A percentile compares a stretch with the other conserved stretches of the same genome.
Evolutionary conservation across 2,329 filamentous ascomycete genomes (phyloP).

Genomic region (Curvularia eragrostidis): DNA sequence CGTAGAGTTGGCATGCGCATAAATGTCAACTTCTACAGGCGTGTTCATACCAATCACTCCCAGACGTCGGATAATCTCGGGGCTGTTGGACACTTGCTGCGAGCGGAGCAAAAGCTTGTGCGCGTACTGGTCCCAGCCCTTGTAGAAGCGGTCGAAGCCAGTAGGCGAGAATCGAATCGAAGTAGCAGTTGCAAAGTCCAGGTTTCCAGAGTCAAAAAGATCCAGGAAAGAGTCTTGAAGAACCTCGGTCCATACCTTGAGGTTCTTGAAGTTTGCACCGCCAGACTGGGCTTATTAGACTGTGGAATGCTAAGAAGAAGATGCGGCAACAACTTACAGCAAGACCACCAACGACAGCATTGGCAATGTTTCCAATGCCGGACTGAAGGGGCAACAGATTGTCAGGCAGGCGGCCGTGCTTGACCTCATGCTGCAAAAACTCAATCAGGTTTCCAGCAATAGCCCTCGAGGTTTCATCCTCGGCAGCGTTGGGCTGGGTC

Average conservation of each 20-base stretch:
- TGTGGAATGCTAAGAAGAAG: not conserved
- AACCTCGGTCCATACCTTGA: conserved; percentile 93
- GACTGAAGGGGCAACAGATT: conserved; percentile 83
- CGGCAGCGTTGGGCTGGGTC: conserved; percentile 75
- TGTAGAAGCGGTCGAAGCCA: conserved; percentile 90
- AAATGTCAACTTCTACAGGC: conserved; percentile 91
- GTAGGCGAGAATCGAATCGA: conserved; percentile 90
- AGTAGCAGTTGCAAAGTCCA: conserved; percentile 89
- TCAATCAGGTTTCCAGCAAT: conserved; percentile 85
- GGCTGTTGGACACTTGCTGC: conserved; percentile 88
- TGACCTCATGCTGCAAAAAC: conserved; percentile 84
- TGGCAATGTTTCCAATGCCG: conserved; percentile 92
- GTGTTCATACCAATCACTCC: conserved; percentile 96
- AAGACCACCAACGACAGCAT: conserved; percentile 86
- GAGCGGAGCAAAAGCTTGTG: conserved; percentile 83
- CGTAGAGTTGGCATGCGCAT: conserved; percentile 90
- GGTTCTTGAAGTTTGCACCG: conserved; percentile 79
- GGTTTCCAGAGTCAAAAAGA: conserved; percentile 84
- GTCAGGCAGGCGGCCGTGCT: conserved; percentile 74
- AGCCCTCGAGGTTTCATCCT: conserved; percentile 72
- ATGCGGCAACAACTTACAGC: conserved; percentile 48
- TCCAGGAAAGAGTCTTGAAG: conserved; percentile 93
- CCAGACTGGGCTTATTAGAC: conserved; percentile 54
- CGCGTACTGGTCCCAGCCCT: conserved; percentile 79
- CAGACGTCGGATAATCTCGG: conserved; percentile 86